Base-by-base conservation (phyloP, 2,329 filamentous ascomycete species). In the Dothideomycetes sp. region DNA sequence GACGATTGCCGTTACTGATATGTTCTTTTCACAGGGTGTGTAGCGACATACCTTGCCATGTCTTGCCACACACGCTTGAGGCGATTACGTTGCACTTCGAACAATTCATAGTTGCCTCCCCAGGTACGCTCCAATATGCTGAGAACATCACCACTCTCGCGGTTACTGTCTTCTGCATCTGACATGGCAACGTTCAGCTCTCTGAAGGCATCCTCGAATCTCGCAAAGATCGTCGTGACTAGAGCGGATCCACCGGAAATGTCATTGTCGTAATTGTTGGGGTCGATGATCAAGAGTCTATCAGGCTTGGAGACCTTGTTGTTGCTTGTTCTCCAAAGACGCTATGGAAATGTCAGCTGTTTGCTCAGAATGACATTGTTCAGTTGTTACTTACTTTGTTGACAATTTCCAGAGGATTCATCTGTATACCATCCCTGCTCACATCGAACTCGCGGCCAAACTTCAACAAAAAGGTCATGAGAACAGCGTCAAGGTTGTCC, bases 271-370 rank as follows among this genome's bases (percentile, higher is more conserved):
- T 75, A 59, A 44, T 84, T 83, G 59, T 96, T 94, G 0, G 91
- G 91, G 55, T 98, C 91, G 44, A 94, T 82, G 52, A 98, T 94
- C 7, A 82, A 84, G 2, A 98, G 69, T 1, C 86, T 78, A 36
- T 81, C 70, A 11, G 60, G 62, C 53, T 80, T 79, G 51, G 73
- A 75, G 17, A 44, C 48, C 53, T 57, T 59, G 20, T 27, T 24
- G 5, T 45, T 43, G 7, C 22, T 10, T 6, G 15, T 17, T 33
- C 32, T 42, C 40, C 40, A 39, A 35, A 41, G 39, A 41, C 43
- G 31, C 51, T 54, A 34, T 36, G 16, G 13, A 19, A 6, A 19
- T 33, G 43, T 32, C 33, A 42, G 24, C 33, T 27, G 53, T 4
- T 51, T 49, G 43, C 50, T 48, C 49, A 51, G 29, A 33, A 24